Evolutionary conservation across 305 asterid genomes (phyloP).

Genomic region (Solanum hybrid): DNA sequence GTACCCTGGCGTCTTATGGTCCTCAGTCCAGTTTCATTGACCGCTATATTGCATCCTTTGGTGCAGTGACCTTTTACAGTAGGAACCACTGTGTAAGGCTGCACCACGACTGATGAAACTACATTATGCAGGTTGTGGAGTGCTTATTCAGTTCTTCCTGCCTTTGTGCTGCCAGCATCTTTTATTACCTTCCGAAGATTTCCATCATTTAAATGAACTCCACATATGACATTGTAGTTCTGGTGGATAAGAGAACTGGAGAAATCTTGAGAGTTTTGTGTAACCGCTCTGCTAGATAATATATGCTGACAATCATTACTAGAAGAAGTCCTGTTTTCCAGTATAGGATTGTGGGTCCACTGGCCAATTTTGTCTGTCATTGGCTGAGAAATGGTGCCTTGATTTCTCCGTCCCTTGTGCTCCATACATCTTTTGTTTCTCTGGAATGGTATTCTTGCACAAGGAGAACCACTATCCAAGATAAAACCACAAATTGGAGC

Average conservation of each 20-base stretch:
- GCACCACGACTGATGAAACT: not conserved
- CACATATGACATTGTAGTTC: slow-evolving; percentile 14
- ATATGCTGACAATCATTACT: not conserved
- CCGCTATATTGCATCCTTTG: not conserved
- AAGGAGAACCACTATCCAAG: slow-evolving; percentile 45
- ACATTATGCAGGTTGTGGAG: not conserved
- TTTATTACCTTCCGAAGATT: slow-evolving; percentile 10
- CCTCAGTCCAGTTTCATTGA: not conserved
- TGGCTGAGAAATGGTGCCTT: slow-evolving; percentile 7
- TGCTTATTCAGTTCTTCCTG: not conserved
- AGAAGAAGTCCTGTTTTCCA: not conserved
- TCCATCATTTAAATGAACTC: slow-evolving; percentile 14
- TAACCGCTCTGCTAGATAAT: not conserved
- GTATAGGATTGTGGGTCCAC: not conserved
- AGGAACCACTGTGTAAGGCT: not conserved
- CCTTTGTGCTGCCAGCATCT: slow-evolving; percentile 27
- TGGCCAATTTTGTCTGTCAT: slow-evolving; percentile 9
- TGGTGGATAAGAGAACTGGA: not conserved
- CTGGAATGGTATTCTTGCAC: slow-evolving; percentile 34
- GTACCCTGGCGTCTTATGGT: not conserved
- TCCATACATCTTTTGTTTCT: slow-evolving; percentile 64
- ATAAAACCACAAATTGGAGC: slow-evolving; percentile 45
- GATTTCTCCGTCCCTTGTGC: slow-evolving; percentile 61
- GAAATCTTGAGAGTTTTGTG: not conserved
- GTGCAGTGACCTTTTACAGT: not conserved